These are phyloP conservation scores for Pseudogymnoascus sp. DNA, from an alignment of 2,329 filamentous ascomycete species.

Conservation along the genomic window DNA sequence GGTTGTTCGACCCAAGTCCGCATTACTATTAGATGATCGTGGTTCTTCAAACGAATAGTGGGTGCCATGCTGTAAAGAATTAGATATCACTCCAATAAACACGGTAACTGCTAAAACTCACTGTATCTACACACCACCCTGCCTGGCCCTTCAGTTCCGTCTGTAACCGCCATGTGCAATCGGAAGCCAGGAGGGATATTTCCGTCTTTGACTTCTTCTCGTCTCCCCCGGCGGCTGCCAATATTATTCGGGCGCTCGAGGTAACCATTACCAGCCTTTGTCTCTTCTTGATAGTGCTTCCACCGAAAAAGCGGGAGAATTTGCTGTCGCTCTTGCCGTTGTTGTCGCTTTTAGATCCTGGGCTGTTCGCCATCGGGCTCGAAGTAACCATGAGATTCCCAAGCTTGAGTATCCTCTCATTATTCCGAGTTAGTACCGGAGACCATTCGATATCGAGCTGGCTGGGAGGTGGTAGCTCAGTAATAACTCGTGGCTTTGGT, in stretches of 20 bases:
- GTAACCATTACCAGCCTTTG: constrained; percentile 93
- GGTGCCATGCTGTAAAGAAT: constrained; percentile 56
- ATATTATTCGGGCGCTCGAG: constrained; percentile 78
- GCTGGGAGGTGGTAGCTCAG: constrained; percentile 90
- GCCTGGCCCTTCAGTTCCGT: constrained; percentile 80
- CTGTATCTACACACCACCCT: constrained; percentile 87
- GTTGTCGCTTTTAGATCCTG: constrained; percentile 61
- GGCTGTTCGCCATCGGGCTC: constrained; percentile 66
- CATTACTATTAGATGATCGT: constrained; percentile 59
- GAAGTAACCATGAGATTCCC: constrained; percentile 83
- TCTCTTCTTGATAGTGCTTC: constrained; percentile 83
- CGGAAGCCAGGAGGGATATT: constrained; percentile 69
- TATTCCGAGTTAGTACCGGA: constrained; percentile 79
- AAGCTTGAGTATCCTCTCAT: constrained; percentile 89
- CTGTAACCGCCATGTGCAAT: constrained; percentile 71
- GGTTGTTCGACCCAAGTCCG: constrained; percentile 56
- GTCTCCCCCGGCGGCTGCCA: constrained; percentile 85
- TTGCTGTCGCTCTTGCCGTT: constrained; percentile 70
- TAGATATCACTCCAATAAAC: constrained; percentile 7
- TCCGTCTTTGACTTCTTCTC: constrained; percentile 95
- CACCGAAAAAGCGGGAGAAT: constrained; percentile 87
- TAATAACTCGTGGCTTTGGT: constrained; percentile 74
- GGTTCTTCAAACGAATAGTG: constrained; percentile 90
- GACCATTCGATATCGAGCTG: constrained; percentile 99
- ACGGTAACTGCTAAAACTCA: constrained; percentile 43